Evolutionary conservation across 2,329 filamentous ascomycete genomes (phyloP), one percentile per base, ranked within the genome.

Genomic region (Hypoxylon sp.): DNA sequence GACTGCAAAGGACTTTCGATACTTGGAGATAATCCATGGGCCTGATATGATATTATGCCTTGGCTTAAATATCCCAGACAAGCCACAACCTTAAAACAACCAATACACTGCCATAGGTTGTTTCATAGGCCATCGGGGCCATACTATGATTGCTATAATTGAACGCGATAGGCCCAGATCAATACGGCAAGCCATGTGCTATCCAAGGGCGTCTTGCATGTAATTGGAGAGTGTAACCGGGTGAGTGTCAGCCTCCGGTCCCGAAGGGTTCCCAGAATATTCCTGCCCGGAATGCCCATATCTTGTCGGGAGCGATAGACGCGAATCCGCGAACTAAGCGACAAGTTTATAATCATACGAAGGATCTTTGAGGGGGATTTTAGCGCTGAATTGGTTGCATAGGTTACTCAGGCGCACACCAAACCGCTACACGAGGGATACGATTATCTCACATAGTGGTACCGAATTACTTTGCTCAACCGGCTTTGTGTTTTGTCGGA

Each of bases 241-340:
- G 35, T 44, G 35, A 42, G 24, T 29, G 53, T 68, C 58, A 68
- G 67, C 64, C 60, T 48, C 64, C 68, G 68, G 68, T 68, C 61
- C 68, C 68, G 68, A 70, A 39, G 31, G 39, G 1, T 17, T 11
- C 39, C 14, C 17, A 44, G 9, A 4, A 22, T 17, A 17, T 22
- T 44, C 39, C 14, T 44, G 39, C 10, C 5, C 39, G 17, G 39
- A 44, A 44, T 22, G 39, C 17, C 17, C 14, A n/a, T n/a, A 37
- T n/a, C 35, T 50, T 17, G 42, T 57, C 67, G 61, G 60, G 46
- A 64, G 57, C 57, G 26, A 44, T 63, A 55, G 51, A 51, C 57
- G 59, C 64, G 67, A 70, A 29, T 37, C 39, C 60, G 64, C 60
- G 67, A 67, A 50, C 58, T 44, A 24, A 22, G 14, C 5, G 5